phyloP scores from a whole-genome alignment of 1,284 basidiomycete species.

The Ustilago nuda region DNA sequence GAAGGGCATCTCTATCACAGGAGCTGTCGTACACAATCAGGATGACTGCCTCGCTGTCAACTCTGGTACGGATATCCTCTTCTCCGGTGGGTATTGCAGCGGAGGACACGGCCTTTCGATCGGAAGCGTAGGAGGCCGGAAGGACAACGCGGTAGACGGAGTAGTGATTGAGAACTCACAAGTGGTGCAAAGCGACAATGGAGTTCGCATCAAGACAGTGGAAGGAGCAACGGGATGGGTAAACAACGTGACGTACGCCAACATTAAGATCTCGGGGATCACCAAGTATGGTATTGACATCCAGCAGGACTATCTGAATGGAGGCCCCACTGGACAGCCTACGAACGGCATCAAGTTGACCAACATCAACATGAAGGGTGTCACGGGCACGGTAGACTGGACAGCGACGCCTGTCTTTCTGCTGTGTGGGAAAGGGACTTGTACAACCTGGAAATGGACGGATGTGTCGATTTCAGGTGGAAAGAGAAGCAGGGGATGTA shows the following conservation, averaged over 20 bases:
- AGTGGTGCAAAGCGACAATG: constrained; percentile 30
- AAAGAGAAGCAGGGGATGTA: constrained; percentile 19
- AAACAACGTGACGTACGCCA: constrained; percentile 37
- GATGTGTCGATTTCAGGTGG: constrained; percentile 20
- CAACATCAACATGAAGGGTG: constrained; percentile 26
- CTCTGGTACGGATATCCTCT: constrained; percentile 34
- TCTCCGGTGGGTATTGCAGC: constrained; percentile 23
- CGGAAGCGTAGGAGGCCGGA: constrained; percentile 36
- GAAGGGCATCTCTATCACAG: constrained; percentile 25
- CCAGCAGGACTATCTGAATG: constrained; percentile 43
- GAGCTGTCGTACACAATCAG: constrained; percentile 30
- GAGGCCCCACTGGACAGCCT: constrained; percentile 23
- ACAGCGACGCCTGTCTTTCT: constrained; percentile 20
- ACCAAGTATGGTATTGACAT: constrained; percentile 36
- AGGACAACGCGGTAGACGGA: constrained; percentile 35
- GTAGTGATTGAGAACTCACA: constrained; percentile 25
- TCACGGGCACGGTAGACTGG: constrained; percentile 28
- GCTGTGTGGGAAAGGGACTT: constrained; percentile 30
- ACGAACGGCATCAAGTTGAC: constrained; percentile 40
- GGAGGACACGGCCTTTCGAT: constrained; percentile 49
- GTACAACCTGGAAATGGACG: constrained; percentile 28
- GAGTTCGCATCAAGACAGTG: constrained; percentile 45
- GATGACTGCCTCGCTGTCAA: constrained; percentile 49
- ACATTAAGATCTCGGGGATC: constrained; percentile 27
- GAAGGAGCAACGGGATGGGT: constrained; percentile 31